phyloP scores from a whole-genome alignment of 768 basidiomycete species.

The Leucosporidium creatinivorum region DNA sequence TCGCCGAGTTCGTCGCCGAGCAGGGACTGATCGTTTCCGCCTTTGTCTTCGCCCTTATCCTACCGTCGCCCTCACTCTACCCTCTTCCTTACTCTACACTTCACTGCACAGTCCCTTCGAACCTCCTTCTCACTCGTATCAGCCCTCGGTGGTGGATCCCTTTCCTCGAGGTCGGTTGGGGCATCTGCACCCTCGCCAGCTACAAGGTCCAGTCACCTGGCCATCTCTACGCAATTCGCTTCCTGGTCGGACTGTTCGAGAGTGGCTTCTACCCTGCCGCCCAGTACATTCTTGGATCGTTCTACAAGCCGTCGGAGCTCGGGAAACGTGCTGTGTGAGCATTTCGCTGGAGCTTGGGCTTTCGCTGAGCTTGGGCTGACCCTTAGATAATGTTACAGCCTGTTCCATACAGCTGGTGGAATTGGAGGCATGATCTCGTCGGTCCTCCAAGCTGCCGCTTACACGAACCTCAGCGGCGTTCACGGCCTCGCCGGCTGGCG shows the following conservation, averaged over 20 bases:
- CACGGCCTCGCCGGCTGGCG: not conserved
- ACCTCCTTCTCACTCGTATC: not conserved
- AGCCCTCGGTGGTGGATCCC: slow-evolving; percentile 3
- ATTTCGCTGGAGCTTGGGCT: too few species aligned
- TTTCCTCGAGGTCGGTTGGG: slow-evolving; percentile 3
- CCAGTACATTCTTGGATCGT: slow-evolving; percentile 2
- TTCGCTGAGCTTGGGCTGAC: too few species aligned
- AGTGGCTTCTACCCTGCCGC: slow-evolving; percentile 6
- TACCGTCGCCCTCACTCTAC: too few species aligned
- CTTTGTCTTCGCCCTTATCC: too few species aligned
- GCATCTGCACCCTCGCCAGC: not conserved
- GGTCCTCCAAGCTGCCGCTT: not conserved
- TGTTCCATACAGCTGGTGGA: too few species aligned
- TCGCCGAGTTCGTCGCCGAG: not conserved
- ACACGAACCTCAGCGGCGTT: not conserved
- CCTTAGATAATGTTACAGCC: too few species aligned
- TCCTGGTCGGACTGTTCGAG: slow-evolving; percentile 4
- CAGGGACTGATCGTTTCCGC: not conserved
- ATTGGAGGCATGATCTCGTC: too few species aligned
- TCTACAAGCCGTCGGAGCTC: slow-evolving; percentile 4
- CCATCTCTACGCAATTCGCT: not conserved
- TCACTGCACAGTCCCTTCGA: not conserved
- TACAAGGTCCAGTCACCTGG: not conserved
- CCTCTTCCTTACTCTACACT: too few species aligned
- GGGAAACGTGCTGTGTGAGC: slow-evolving; percentile 4